phyloP scores from a whole-genome alignment of 495 filamentous ascomycete genomes.

The Podospora appendiculata region DNA sequence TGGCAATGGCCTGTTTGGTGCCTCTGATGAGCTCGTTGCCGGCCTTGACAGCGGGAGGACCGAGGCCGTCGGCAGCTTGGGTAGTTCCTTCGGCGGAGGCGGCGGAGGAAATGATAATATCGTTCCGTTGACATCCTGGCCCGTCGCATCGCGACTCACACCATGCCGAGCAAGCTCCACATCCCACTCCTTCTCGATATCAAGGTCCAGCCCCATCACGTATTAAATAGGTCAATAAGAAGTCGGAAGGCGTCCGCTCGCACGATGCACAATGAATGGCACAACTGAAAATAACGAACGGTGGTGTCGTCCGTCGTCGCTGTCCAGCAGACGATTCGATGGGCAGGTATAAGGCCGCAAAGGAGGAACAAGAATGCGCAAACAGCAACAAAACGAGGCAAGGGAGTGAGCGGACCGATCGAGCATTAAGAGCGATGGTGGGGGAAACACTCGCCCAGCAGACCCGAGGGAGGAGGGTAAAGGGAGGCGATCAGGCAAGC shows the following conservation, averaged over 20 bases:
- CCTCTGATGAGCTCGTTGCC: conserved; percentile 6
- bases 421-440: conserved; percentile 4
- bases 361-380: conserved; percentile 1
- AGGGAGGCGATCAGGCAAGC: conserved; percentile 1
- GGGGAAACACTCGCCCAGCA: background rate
- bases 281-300: conserved; percentile 5
- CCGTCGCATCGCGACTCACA: background rate
- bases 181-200: conserved; percentile 16
- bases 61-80: conserved; percentile 4
- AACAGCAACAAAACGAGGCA: background rate
- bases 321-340: conserved; percentile 24
- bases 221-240: background rate
- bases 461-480: background rate
- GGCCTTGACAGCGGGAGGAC: conserved; percentile 1
- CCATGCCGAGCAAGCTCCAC: conserved; percentile 10
- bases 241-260: too few relatives aligned
- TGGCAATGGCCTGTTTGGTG: conserved; percentile 23
- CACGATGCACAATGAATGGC: too few relatives aligned
- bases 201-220: conserved; percentile 12
- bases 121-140: conserved; percentile 5
- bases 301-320: conserved; percentile 17
- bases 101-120: conserved; percentile 19
- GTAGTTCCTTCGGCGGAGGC: conserved; percentile 15
- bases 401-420: background rate
- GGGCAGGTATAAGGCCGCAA: background rate